Evolutionary conservation across 768 basidiomycete species (phyloP).

Genomic region (Collybia nuda): DNA sequence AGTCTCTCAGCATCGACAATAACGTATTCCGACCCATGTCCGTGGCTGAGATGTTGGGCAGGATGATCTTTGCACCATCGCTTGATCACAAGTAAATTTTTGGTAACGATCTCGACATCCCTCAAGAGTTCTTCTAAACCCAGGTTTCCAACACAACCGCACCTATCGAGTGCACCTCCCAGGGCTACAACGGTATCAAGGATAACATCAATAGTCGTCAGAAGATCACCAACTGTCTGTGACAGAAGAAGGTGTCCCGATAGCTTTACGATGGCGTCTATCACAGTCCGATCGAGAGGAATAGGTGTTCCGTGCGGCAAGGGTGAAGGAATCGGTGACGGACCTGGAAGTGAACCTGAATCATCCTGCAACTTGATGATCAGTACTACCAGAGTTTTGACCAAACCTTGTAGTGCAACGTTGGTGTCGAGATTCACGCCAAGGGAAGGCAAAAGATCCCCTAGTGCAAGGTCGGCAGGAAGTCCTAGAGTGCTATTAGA

Average conservation of each 20-base stretch:
- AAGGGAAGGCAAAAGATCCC: conserved; percentile 7
- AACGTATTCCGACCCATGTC: not conserved
- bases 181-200: conserved; percentile 6
- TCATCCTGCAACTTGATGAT: conserved; percentile 8
- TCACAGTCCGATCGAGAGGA: conserved; percentile 1
- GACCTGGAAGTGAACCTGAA: conserved; percentile 11
- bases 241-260: conserved; percentile 12
- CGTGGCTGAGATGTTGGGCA: not conserved
- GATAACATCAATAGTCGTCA: conserved; percentile 7
- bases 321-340: not conserved
- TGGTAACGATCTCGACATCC: conserved; percentile 8
- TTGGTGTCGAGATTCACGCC: conserved; percentile 5
- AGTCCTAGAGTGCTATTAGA: not conserved
- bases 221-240: conserved; percentile 4
- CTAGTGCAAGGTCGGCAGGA: conserved; percentile 11
- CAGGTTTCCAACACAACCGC: conserved; percentile 9
- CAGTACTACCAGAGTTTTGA: conserved; percentile 8
- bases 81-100: conserved; percentile 11
- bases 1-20: conserved; percentile 13
- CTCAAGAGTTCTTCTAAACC: conserved; percentile 10
- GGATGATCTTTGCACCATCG: conserved; percentile 8
- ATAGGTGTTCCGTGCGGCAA: not conserved
- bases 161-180: conserved; percentile 6
- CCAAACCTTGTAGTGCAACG: conserved; percentile 6
- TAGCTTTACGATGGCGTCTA: conserved; percentile 12